Conservation (phyloP, 257 asterid genomes). For the Ballota nigra region DNA sequence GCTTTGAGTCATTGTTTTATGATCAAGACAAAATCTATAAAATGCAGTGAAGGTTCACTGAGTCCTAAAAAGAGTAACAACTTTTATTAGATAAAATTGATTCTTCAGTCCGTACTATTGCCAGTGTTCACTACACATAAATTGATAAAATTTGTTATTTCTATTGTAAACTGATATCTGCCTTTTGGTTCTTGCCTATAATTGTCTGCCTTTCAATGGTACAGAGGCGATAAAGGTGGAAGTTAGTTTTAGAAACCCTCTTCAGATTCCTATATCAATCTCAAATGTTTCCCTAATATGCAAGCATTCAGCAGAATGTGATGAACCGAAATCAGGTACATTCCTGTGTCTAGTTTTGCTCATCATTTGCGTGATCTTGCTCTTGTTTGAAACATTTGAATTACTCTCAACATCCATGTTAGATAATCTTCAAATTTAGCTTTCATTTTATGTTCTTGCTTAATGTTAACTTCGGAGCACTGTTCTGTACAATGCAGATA, state of each 20-base stretch:
- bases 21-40: slow-evolving; percentile 9
- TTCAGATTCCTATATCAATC: slow-evolving; percentile 82
- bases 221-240: slow-evolving; percentile 85
- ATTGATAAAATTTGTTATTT: slow-evolving; percentile 4
- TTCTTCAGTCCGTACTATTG: slow-evolving; percentile 13
- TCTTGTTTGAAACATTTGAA: not conserved
- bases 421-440: not conserved
- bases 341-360: slow-evolving; percentile 16
- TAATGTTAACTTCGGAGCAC: slow-evolving; percentile 16
- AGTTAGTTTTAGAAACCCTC: slow-evolving; percentile 82
- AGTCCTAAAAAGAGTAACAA: not conserved
- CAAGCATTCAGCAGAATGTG: slow-evolving; percentile 56
- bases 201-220: slow-evolving; percentile 22
- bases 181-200: slow-evolving; percentile 14
- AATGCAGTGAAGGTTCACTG: not conserved
- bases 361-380: slow-evolving; percentile 1
- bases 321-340: slow-evolving; percentile 56
- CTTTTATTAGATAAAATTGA: slow-evolving; percentile 7
- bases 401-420: not conserved
- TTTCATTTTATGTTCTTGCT: not conserved
- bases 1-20: slow-evolving; percentile 12
- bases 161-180: slow-evolving; percentile 22
- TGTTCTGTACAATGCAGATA: slow-evolving; percentile 46
- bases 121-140: not conserved
- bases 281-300: slow-evolving; percentile 74